Percentiles rank a stretch among this genome's conserved stretches.
phyloP scores from a whole-genome alignment of 2,329 filamentous ascomycete genomes.

The Elsinoe australis region DNA sequence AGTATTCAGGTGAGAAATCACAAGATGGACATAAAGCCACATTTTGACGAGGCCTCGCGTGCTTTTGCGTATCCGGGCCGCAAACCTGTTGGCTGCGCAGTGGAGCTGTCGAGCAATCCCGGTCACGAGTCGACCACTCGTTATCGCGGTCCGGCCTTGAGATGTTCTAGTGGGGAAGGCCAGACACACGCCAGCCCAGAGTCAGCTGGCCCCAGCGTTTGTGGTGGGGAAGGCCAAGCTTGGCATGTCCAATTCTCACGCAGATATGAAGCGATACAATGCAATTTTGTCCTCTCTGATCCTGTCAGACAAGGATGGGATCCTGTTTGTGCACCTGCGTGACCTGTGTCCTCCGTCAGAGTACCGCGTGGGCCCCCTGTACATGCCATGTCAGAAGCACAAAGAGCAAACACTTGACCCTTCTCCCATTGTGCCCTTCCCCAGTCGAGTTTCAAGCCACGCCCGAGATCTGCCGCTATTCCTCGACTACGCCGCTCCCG shows the following conservation, averaged over 20 bases:
- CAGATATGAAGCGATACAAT: background rate
- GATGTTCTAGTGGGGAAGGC: too few relatives aligned
- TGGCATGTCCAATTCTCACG: background rate
- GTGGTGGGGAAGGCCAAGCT: slow-evolving; percentile 2
- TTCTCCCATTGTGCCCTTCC: background rate
- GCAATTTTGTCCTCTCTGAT: background rate
- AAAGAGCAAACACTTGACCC: background rate
- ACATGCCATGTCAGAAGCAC: too few relatives aligned
- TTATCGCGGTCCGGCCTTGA: too few relatives aligned
- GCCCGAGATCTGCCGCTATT: slow-evolving; percentile 10
- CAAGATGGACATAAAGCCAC: too few relatives aligned
- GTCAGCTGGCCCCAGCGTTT: too few relatives aligned
- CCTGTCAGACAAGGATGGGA: background rate
- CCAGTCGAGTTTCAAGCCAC: background rate
- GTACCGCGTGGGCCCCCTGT: too few relatives aligned
- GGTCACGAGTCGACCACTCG: too few relatives aligned
- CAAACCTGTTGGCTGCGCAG: background rate
- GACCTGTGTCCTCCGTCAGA: too few relatives aligned
- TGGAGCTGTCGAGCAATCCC: background rate
- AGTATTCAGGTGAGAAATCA: too few relatives aligned
- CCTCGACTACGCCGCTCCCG: too few relatives aligned
- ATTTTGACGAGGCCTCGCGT: slow-evolving; percentile 7
- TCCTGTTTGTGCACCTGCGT: too few relatives aligned
- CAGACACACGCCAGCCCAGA: too few relatives aligned
- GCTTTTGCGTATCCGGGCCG: slow-evolving; percentile 4